Conservation (phyloP, 1,139 yeast genomes). For the Debaryomyces coudertii region DNA sequence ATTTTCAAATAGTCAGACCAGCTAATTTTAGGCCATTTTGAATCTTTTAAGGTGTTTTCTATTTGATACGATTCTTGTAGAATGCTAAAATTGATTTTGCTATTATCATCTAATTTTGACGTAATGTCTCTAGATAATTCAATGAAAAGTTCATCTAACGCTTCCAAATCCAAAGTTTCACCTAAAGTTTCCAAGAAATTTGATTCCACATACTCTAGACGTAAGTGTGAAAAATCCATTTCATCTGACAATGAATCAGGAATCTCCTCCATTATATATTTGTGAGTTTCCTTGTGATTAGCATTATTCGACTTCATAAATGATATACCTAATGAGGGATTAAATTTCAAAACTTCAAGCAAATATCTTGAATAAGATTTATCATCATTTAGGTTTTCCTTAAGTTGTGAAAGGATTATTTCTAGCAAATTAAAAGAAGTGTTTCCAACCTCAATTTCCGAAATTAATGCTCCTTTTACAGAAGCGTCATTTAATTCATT, state of each 20-base stretch:
- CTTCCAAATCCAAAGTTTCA: conserved; percentile 11
- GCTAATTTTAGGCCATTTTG: conserved; percentile 40
- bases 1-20: conserved; percentile 42
- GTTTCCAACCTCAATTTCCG: background rate
- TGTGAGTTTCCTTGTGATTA: conserved; percentile 33
- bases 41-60: conserved; percentile 33
- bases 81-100: conserved; percentile 28
- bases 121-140: conserved; percentile 19
- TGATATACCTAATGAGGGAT: conserved; percentile 31
- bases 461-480: background rate
- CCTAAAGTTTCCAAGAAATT: conserved; percentile 25
- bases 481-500: conserved; percentile 11
- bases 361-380: conserved; percentile 29
- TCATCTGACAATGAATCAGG: conserved; percentile 24
- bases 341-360: conserved; percentile 34
- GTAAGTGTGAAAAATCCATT: conserved; percentile 26
- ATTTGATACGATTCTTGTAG: conserved; percentile 31
- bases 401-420: conserved; percentile 19
- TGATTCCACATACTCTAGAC: conserved; percentile 42
- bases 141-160: conserved; percentile 22
- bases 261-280: conserved; percentile 35
- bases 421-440: conserved; percentile 15
- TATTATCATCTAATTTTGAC: conserved; percentile 18
- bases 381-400: conserved; percentile 24
- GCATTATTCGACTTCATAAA: conserved; percentile 35